phyloP scores from a whole-genome alignment of 352 stramenopile genomes.

The Phytophthora crassamura region DNA sequence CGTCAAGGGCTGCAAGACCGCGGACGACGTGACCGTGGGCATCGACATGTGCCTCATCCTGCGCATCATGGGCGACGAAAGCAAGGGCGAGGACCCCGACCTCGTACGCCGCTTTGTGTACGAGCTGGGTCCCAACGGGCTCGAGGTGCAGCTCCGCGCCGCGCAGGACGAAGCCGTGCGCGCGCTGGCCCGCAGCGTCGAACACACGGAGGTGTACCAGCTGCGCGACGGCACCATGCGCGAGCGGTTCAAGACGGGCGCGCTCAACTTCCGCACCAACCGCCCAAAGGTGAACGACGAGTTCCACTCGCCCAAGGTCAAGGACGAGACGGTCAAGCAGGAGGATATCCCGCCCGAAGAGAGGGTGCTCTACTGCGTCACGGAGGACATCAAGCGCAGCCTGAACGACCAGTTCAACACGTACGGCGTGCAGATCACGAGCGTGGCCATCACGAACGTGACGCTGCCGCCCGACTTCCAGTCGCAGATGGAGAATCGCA shows the following conservation, averaged over 20 bases:
- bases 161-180: slow-evolving; percentile 87
- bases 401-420: slow-evolving; percentile 82
- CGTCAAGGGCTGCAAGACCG: slow-evolving; percentile 91
- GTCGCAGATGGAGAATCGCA: slow-evolving; percentile 74
- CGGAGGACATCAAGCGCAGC: slow-evolving; percentile 71
- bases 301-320: slow-evolving; percentile 32
- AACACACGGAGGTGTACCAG: slow-evolving; percentile 91
- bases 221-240: slow-evolving; percentile 78
- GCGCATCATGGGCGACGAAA: slow-evolving; percentile 88
- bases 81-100: slow-evolving; percentile 82
- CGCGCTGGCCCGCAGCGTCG: slow-evolving; percentile 79
- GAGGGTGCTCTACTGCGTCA: slow-evolving; percentile 54
- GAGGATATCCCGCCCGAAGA: slow-evolving; percentile 18
- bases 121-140: slow-evolving; percentile 81
- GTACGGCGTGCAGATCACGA: slow-evolving; percentile 79
- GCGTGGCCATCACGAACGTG: slow-evolving; percentile 82
- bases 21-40: slow-evolving; percentile 86
- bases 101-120: slow-evolving; percentile 91
- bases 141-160: slow-evolving; percentile 85
- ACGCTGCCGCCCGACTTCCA: slow-evolving; percentile 62
- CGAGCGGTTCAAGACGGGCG: slow-evolving; percentile 67
- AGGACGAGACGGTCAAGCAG: slow-evolving; percentile 4
- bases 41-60: slow-evolving; percentile 92
- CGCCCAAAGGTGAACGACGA: slow-evolving; percentile 21
- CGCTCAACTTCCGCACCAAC: slow-evolving; percentile 31